These are phyloP conservation scores for Thelephora ganbajun DNA, from an alignment of 768 basidiomycete species.

Conservation along the genomic window DNA sequence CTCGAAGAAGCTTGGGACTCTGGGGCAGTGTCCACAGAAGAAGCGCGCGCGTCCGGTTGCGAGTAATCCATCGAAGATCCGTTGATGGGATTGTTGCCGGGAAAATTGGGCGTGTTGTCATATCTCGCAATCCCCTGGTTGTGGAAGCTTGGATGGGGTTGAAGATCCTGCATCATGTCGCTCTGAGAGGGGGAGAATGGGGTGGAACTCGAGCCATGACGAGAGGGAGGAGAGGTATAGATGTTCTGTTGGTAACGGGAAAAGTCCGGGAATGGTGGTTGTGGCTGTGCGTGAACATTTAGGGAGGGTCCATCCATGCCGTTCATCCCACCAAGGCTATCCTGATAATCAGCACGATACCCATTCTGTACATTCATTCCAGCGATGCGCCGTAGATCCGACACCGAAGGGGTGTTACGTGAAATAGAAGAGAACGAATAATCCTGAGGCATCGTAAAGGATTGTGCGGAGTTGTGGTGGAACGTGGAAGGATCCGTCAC, in stretches of 20 bases:
- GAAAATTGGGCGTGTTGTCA: background rate
- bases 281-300: background rate
- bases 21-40: slow-evolving; percentile 14
- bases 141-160: background rate
- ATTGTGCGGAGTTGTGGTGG: too few relatives aligned
- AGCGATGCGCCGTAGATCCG: background rate
- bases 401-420: background rate
- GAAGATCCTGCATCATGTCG: background rate
- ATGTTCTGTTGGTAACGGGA: background rate
- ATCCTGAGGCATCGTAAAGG: background rate
- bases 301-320: background rate
- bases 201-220: background rate
- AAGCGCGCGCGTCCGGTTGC: too few relatives aligned
- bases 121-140: background rate
- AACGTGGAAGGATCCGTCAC: too few relatives aligned
- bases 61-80: background rate
- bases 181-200: background rate
- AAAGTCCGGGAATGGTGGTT: background rate
- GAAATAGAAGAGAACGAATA: background rate
- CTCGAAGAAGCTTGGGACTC: slow-evolving; percentile 6
- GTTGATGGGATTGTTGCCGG: background rate
- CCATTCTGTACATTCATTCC: background rate
- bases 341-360: background rate
- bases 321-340: background rate
- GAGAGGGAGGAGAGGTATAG: background rate